These are phyloP conservation scores for Alloteropsis semialata DNA, from an alignment of 176 grass and related monocot species.

Conservation along the genomic window DNA sequence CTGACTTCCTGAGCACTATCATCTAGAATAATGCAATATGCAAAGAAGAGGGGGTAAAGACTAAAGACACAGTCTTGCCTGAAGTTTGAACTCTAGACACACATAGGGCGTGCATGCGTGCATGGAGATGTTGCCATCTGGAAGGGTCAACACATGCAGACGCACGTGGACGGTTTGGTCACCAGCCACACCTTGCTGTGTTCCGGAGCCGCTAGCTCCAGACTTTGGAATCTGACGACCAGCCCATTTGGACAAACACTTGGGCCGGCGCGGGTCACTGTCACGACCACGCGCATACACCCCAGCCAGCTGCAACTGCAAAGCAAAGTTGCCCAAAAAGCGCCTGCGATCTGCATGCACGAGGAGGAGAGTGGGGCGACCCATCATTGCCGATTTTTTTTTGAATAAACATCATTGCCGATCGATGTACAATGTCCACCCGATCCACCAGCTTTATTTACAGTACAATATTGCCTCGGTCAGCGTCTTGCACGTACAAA, in stretches of 20 bases:
- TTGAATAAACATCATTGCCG: not conserved
- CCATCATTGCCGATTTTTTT: too few relatives aligned
- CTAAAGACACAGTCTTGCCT: not conserved
- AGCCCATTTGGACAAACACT: constrained; percentile 10
- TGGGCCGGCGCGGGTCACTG: not conserved
- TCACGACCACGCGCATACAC: not conserved
- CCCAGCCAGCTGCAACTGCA: not conserved
- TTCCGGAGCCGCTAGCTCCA: not conserved
- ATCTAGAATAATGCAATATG: not conserved
- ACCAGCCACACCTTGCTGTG: constrained; percentile 5
- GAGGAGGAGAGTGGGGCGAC: not conserved
- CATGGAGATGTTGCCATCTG: not conserved
- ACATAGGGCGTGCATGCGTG: not conserved
- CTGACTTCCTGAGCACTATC: too few relatives aligned
- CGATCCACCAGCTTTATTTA: not conserved
- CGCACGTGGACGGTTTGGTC: constrained; percentile 28
- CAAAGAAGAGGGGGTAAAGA: not conserved
- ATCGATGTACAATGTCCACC: not conserved
- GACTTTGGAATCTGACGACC: constrained; percentile 12
- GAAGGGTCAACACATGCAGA: constrained; percentile 21
- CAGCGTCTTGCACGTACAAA: not conserved
- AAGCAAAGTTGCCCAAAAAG: not conserved
- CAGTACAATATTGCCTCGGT: not conserved
- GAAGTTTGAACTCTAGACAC: not conserved
- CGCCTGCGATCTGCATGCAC: not conserved